Evolutionary conservation across 805 yeast genomes (phyloP).

Genomic region (Kodamaea neixiangensis): DNA sequence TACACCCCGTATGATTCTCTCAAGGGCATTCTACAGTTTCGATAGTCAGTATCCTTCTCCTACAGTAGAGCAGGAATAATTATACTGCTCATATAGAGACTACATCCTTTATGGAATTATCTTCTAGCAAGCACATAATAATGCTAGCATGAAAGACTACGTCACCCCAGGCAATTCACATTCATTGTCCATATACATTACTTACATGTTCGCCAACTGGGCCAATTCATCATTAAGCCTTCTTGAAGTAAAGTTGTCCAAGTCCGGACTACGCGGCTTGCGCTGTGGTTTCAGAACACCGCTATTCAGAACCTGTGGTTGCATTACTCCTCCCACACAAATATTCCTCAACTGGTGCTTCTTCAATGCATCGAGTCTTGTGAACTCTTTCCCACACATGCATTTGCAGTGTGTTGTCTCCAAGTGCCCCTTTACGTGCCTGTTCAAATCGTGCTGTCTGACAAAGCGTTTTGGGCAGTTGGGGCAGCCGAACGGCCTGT

Average conservation of each 20-base stretch:
- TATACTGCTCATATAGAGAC: too few species aligned
- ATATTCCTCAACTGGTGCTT: slow-evolving; percentile 79
- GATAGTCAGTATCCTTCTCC: too few species aligned
- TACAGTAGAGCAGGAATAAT: too few species aligned
- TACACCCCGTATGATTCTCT: too few species aligned
- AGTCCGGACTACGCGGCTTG: slow-evolving; percentile 12
- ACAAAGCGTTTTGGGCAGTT: slow-evolving; percentile 86
- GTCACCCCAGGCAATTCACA: neutral
- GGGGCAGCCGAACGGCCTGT: slow-evolving; percentile 84
- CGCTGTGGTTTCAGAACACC: slow-evolving; percentile 27
- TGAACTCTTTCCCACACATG: slow-evolving; percentile 92
- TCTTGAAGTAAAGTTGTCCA: slow-evolving; percentile 4
- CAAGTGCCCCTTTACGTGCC: slow-evolving; percentile 87
- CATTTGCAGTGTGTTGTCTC: slow-evolving; percentile 69
- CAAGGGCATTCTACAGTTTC: too few species aligned
- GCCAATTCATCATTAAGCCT: slow-evolving; percentile 11
- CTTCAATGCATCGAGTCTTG: slow-evolving; percentile 84
- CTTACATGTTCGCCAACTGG: slow-evolving; percentile 7
- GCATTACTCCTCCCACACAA: slow-evolving; percentile 69
- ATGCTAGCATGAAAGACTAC: too few species aligned
- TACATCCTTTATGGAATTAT: too few species aligned
- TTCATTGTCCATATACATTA: neutral
- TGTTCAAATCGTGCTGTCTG: slow-evolving; percentile 88
- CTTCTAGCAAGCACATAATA: too few species aligned
- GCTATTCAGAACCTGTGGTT: slow-evolving; percentile 14